A percentile compares a stretch with the other conserved stretches of the same genome.
phyloP scores from a whole-genome alignment of 2,329 filamentous ascomycete species.

The Ampelomyces quisqualis region DNA sequence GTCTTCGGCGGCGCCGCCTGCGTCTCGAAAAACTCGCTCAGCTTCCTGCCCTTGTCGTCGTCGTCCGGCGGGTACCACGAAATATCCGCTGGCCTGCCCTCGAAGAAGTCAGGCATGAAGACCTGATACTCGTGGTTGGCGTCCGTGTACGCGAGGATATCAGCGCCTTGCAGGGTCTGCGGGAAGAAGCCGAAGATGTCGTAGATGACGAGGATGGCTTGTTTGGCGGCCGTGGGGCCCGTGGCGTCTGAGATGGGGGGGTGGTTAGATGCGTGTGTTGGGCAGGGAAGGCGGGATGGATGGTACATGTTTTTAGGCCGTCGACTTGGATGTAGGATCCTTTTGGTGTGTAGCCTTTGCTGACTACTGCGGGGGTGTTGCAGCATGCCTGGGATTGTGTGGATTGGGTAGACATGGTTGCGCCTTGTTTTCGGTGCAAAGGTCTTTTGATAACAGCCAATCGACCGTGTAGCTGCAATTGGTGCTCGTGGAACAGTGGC shows the following conservation, averaged over 20 bases:
- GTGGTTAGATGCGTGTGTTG: background rate
- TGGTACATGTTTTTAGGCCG: constrained; percentile 62
- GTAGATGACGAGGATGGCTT: constrained; percentile 60
- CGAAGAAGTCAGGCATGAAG: constrained; percentile 91
- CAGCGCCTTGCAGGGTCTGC: constrained; percentile 63
- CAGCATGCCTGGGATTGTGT: constrained; percentile 47
- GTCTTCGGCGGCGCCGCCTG: constrained; percentile 60
- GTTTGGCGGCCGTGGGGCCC: constrained; percentile 56
- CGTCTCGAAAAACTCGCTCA: constrained; percentile 60
- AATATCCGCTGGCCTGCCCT: constrained; percentile 68
- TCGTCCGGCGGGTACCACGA: constrained; percentile 62
- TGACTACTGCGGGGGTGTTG: constrained; percentile 52
- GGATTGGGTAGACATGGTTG: constrained; percentile 39
- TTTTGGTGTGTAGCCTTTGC: constrained; percentile 57
- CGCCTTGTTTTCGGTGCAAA: constrained; percentile 10
- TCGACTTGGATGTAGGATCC: constrained; percentile 60
- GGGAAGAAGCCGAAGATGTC: constrained; percentile 66
- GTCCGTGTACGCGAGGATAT: constrained; percentile 62
- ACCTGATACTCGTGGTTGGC: constrained; percentile 74
- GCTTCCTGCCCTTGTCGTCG: constrained; percentile 60
- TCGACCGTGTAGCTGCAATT: constrained; percentile 11
- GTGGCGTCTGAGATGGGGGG: constrained; percentile 53
- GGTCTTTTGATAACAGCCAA: background rate
- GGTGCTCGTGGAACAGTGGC: constrained; percentile 6
- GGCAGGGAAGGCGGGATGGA: background rate